These are phyloP conservation scores for Suillus subaureus DNA, from an alignment of 768 basidiomycete genomes.

Conservation along the genomic window DNA sequence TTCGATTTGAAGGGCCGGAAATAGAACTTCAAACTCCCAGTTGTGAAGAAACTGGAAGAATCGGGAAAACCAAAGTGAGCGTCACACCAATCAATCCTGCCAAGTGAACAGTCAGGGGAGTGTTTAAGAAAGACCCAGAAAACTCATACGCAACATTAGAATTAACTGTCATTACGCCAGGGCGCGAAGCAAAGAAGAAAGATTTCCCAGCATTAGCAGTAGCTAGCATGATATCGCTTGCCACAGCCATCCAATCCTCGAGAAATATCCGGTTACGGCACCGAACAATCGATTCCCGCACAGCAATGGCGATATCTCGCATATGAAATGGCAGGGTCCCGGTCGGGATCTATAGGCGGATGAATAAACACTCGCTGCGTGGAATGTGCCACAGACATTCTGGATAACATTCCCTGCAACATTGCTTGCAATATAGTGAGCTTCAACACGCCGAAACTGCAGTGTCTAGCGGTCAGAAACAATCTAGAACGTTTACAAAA, in stretches of 20 bases:
- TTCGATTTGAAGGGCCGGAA: slow-evolving; percentile 29
- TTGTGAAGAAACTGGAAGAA: slow-evolving; percentile 20
- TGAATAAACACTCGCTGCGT: neutral
- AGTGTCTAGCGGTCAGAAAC: neutral
- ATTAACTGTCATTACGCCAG: slow-evolving; percentile 20
- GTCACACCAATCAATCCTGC: slow-evolving; percentile 25
- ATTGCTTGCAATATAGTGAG: slow-evolving; percentile 20
- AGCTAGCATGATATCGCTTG: slow-evolving; percentile 21
- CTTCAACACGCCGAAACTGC: slow-evolving; percentile 23
- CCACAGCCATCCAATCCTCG: slow-evolving; percentile 21
- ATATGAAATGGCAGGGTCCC: slow-evolving; percentile 21
- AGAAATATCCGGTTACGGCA: slow-evolving; percentile 19
- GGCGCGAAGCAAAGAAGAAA: slow-evolving; percentile 16
- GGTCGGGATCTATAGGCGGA: slow-evolving; percentile 14
- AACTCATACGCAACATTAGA: slow-evolving; percentile 25
- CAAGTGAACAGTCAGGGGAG: neutral
- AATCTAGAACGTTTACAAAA: neutral
- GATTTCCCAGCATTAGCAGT: slow-evolving; percentile 20
- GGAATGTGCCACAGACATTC: slow-evolving; percentile 19
- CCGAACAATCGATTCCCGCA: slow-evolving; percentile 20
- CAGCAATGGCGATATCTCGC: slow-evolving; percentile 18
- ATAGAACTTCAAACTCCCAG: slow-evolving; percentile 20
- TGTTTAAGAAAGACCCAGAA: too few relatives aligned
- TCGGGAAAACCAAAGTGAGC: slow-evolving; percentile 25
- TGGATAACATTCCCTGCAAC: slow-evolving; percentile 23